A percentile compares a stretch with the other conserved stretches of the same genome.
These are phyloP conservation scores for Clarireedia monteithiana DNA, from an alignment of 2,329 filamentous ascomycete genomes.

Conservation along the genomic window DNA sequence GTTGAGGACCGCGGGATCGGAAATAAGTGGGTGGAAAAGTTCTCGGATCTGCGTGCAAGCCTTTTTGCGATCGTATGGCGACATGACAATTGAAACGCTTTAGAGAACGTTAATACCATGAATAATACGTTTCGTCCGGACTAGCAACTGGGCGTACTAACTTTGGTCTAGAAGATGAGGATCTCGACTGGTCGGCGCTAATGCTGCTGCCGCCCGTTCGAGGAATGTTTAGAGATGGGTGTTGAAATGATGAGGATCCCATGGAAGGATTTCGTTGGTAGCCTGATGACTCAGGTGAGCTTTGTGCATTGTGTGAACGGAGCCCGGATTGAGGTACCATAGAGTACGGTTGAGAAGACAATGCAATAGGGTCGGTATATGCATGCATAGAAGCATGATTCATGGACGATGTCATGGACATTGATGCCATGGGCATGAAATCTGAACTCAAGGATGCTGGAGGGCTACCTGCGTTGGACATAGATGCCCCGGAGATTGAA, in stretches of 20 bases:
- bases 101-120: constrained; percentile 3
- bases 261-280: constrained; percentile 27
- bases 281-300: constrained; percentile 32
- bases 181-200: constrained; percentile 11
- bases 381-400: constrained; percentile 24
- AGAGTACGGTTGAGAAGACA: constrained; percentile 29
- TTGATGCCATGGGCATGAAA: constrained; percentile 27
- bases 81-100: constrained; percentile 23
- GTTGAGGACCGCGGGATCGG: constrained; percentile 26
- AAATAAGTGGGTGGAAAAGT: constrained; percentile 31
- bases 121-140: constrained; percentile 5
- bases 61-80: constrained; percentile 30
- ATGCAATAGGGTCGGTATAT: constrained; percentile 24
- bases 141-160: constrained; percentile 9
- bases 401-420: constrained; percentile 29
- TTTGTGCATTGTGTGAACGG: constrained; percentile 30
- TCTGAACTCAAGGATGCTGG: constrained; percentile 25
- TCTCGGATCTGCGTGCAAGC: constrained; percentile 30
- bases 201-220: constrained; percentile 18
- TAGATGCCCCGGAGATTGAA: constrained; percentile 27
- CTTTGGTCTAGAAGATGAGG: constrained; percentile 16
- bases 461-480: constrained; percentile 27
- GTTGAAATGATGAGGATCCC: constrained; percentile 28
- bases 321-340: constrained; percentile 30
- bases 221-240: constrained; percentile 24